Percentiles rank a stretch among this genome's conserved stretches.
Conservation (phyloP, 208 protist species). For the Acanthamoeba rhysodes region DNA sequence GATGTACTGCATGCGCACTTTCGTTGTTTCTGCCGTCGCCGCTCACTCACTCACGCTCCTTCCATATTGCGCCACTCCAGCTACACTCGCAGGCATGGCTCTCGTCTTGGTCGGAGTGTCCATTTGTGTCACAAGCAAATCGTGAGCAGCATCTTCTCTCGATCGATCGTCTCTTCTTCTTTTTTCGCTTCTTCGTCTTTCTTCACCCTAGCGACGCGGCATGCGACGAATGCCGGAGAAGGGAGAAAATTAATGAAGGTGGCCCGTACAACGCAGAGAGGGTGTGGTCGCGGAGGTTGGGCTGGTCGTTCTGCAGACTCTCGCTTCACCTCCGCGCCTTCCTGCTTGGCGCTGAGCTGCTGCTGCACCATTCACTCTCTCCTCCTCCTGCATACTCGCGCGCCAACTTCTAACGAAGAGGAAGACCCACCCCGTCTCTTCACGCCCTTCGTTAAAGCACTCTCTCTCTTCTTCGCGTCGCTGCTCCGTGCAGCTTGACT, state of each 20-base stretch:
- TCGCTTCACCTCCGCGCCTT: too few species aligned
- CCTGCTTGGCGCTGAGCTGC: too few species aligned
- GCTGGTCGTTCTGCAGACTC: conserved; percentile 1
- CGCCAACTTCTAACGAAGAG: neutral
- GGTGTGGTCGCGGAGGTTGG: too few species aligned
- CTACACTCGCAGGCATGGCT: conserved; percentile 12
- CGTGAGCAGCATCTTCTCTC: too few species aligned
- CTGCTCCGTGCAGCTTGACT: too few species aligned
- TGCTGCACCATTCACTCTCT: neutral
- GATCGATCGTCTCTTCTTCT: too few species aligned
- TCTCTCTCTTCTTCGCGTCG: too few species aligned
- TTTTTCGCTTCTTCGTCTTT: neutral
- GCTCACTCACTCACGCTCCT: neutral
- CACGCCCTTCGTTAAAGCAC: neutral
- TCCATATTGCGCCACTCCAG: neutral
- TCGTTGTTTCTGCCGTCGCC: neutral
- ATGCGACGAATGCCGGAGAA: neutral
- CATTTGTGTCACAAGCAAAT: conserved; percentile 68
- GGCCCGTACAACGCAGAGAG: neutral
- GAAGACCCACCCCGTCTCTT: neutral
- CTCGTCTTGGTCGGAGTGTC: conserved; percentile 51
- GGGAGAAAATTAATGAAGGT: neutral
- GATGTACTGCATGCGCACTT: neutral
- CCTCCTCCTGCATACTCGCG: neutral
- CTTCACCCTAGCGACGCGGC: neutral